A percentile compares a stretch with the other conserved stretches of the same genome.
Conservation (phyloP, 1,284 basidiomycete species). For the Pholiota adiposa region DNA sequence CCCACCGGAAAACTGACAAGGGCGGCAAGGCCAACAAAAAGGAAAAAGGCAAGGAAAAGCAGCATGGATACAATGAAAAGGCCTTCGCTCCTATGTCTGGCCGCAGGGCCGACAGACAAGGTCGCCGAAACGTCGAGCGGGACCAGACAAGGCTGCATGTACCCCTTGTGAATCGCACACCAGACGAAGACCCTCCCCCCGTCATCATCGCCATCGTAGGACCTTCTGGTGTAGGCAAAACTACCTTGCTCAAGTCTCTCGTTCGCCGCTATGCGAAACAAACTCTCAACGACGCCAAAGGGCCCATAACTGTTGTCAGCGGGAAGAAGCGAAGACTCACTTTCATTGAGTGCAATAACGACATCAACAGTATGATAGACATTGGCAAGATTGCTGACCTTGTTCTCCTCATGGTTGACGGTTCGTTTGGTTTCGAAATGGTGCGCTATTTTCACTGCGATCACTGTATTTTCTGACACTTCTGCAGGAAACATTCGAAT, state of each 20-base stretch:
- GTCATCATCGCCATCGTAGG: constrained; percentile 97
- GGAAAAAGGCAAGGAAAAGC: constrained; percentile 77
- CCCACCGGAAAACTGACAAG: constrained; percentile 76
- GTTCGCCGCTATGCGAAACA: constrained; percentile 96
- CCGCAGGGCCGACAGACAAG: constrained; percentile 85
- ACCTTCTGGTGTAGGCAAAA: constrained; percentile 96
- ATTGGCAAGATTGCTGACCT: constrained; percentile 96
- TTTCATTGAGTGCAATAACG: constrained; percentile 97
- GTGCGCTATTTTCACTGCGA: constrained; percentile 45
- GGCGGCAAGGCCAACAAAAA: constrained; percentile 81
- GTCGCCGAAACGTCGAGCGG: constrained; percentile 88
- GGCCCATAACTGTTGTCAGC: constrained; percentile 94
- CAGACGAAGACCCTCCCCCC: constrained; percentile 91
- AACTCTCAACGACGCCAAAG: constrained; percentile 87
- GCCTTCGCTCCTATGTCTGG: constrained; percentile 95
- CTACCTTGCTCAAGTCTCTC: constrained; percentile 91
- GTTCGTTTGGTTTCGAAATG: constrained; percentile 99
- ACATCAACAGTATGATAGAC: constrained; percentile 98
- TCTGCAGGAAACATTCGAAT: constrained; percentile 95
- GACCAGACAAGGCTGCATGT: constrained; percentile 97
- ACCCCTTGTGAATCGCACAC: constrained; percentile 93
- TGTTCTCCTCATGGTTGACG: constrained; percentile 97
- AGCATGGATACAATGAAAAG: constrained; percentile 89
- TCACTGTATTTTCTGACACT: not conserved
- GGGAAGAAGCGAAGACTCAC: constrained; percentile 93